phyloP scores from a whole-genome alignment of 192 early-diverging fungal genomes.

The Backusella sp. region DNA sequence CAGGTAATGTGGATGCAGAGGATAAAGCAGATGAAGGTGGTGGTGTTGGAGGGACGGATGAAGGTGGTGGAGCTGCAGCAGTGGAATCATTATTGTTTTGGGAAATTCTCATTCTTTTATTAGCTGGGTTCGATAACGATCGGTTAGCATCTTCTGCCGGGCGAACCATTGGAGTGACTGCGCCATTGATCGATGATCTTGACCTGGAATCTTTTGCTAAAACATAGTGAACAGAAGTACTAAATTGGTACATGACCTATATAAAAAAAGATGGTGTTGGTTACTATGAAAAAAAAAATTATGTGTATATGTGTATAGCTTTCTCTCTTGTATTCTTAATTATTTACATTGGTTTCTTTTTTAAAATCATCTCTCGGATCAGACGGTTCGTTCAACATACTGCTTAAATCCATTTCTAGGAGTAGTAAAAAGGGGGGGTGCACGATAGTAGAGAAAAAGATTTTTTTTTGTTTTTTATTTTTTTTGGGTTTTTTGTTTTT shows the following conservation, averaged over 20 bases:
- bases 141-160: background rate
- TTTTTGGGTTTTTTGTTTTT: background rate
- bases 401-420: conserved; percentile 12
- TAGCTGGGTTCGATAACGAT: background rate
- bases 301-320: background rate
- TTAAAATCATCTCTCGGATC: background rate
- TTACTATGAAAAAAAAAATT: background rate
- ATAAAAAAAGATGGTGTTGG: background rate
- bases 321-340: background rate
- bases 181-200: background rate
- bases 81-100: background rate
- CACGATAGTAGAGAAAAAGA: background rate
- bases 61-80: background rate
- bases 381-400: conserved; percentile 16
- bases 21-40: background rate
- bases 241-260: conserved; percentile 12
- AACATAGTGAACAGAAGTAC: conserved; percentile 15
- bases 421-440: background rate
- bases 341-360: conserved; percentile 8
- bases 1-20: background rate
- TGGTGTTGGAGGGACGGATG: background rate
- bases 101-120: background rate
- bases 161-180: background rate
- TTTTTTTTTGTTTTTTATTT: conserved; percentile 1
- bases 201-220: background rate